Evolutionary conservation across 148 eudicot genomes (phyloP), one percentile per base, ranked within the genome.

Genomic region (Fagopyrum tataricum): DNA sequence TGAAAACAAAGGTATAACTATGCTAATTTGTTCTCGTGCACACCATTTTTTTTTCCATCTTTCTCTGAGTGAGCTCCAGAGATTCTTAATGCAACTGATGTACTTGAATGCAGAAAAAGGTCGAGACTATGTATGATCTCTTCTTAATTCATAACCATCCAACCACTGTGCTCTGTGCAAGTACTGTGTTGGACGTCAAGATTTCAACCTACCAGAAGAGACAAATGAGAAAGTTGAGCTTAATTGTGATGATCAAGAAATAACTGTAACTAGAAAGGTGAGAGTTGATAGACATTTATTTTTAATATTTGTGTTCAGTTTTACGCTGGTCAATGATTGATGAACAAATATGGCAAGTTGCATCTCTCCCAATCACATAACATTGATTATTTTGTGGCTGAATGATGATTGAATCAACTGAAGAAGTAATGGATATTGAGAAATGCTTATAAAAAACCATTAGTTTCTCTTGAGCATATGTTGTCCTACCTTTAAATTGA

Each of bases 41-140:
- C 41, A 42, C 12, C 73, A n/a, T n/a, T 15, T 51, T 12, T 6
- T 62, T 39, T 12, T 49, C 2, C 55, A 37, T n/a, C 5, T n/a
- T 51, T 59, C 64, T 74, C n/a, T 69, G 24, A 70, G 37, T 70
- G 55, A 42, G 5, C 52, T 61, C 4, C n/a, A 11, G 10, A 41
- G 39, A 23, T 58, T 59, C 15, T 73, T 73, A 13, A 42, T 68
- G 39, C 21, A 67, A 21, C 23, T 74, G 56, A 39, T 48, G 49
- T 71, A 40, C 70, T 1, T 74, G 55, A n/a, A 64, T 80, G 76
- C 87, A 90, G 96, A 80, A 49, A 77, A 80, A 77, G 64, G 88
- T 89, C 76, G 87, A 78, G 76, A 80, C 88, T 75, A 77, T 87
- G 84, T 89, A 82, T 21, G 82, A 84, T 71, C 70, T 75, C 74